Base-by-base conservation (phyloP, 2,329 filamentous ascomycete genomes). In the Arthrinium puccinioides region DNA sequence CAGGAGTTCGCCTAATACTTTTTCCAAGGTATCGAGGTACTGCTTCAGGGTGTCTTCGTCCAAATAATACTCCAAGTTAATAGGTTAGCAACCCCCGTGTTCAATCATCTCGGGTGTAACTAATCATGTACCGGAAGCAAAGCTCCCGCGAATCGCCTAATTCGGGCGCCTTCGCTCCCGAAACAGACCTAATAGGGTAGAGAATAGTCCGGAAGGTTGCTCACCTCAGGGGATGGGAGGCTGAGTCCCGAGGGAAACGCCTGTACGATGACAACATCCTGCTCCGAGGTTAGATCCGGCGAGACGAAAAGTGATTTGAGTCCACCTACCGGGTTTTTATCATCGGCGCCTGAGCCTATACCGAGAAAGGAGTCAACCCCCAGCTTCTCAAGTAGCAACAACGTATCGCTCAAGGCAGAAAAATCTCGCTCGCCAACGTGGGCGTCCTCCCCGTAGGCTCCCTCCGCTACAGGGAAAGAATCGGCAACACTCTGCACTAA, bases 21-120 rank as follows among this genome's bases (percentile, higher is more conserved):
- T 50, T 25, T 53, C 52, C 39, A 76, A 63, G 4, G 60, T 58
- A 4, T 51, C 51, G 44, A 66, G 63, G 50, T 82, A 82, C 21
- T 67, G 62, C 15, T 59, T 55, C 33, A 81, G 53, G 28, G 75
- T 61, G 33, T 70, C 56, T 21, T 67, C 63, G 43, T 79, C 70
- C 21, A 71, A 62, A 47, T 81, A 82, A 43, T 76, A 74, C 47
- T 79, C n/a, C n/a, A n/a, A n/a, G n/a, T n/a, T n/a, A n/a, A n/a
- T n/a, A n/a, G n/a, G n/a, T n/a, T n/a, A n/a, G n/a, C n/a, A n/a
- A n/a, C n/a, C n/a, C n/a, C n/a, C n/a, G n/a, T n/a, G n/a, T n/a
- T n/a, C n/a, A n/a, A n/a, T n/a, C n/a, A n/a, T n/a, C n/a, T n/a
- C n/a, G n/a, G n/a, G n/a, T n/a, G n/a, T n/a, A n/a, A n/a, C n/a